Base-by-base conservation (phyloP, 192 early-diverging fungal genomes). In the Coemansia sp. region DNA sequence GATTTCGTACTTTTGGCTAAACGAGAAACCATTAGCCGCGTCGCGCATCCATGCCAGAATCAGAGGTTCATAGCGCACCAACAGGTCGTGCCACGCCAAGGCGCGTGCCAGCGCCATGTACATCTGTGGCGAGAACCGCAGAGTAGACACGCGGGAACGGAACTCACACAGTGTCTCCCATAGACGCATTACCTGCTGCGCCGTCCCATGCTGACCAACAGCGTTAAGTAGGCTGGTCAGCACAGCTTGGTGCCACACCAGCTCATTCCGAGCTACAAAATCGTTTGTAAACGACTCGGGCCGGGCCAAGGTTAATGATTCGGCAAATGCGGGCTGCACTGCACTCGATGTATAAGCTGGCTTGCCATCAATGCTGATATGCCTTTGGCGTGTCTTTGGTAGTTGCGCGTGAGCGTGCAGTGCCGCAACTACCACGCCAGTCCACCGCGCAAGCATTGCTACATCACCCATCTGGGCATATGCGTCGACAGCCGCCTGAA, bases 41-140 rank as follows among this genome's bases (percentile, higher is more conserved):
- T 74, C 65, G 37, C 18, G 20, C 24, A 68, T 65, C 68, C 64
- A 70, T 57, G 24, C 32, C 23, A 64, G 27, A 26, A 80, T n/a
- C 13, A 39, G 27, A n/a, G 16, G 7, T 51, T 70, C 65, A 39
- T 80, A 71, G 23, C 51, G 29, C 4, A 11, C 37, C 18, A 80
- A 41, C 47, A 68, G 19, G 2, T 50, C 59, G 43, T 70, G 71
- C 37, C 72, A 68, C 5, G 68, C 68, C 64, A 80, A 39, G 19
- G 77, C 66, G n/a, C 77, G 71, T 1, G 71, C 62, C 47, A 80
- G 54, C 22, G 68, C 55, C 77, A 80, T 80, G 14, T 61, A 71
- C 39, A 80, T 62, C 8, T 67, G 57, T 10, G 77, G 77, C 45
- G 72, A 67, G 22, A 70, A 24, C 10, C 54, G 62, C 38, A 80